Base-by-base conservation (phyloP, 306 rosid genomes). In the Sicyos baderoa region DNA sequence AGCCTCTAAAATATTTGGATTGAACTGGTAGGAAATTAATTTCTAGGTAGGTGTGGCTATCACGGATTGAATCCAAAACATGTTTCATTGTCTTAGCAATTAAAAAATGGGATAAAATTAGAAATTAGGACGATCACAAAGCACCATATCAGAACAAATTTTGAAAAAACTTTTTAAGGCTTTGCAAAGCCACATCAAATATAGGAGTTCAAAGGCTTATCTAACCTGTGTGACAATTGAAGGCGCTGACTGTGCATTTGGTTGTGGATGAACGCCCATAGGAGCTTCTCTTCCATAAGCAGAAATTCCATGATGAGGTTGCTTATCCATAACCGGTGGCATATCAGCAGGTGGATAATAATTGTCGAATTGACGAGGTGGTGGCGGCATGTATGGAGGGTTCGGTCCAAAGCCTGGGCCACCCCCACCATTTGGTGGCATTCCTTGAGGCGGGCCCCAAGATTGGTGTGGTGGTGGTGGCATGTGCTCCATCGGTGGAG, bases 241-340 rank as follows among this genome's bases (percentile, higher is more conserved):
- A 42, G 96, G 89, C 53, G 89, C 86, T 14, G 97, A 73, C 75
- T 86, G 99, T 44, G 88, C 72, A 83, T 85, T 94, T 25, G 97
- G 73, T n/a, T 90, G 18, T 48, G 88, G 65, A 75, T 84, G 97
- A 74, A 73, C 82, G 65, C 95, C 88, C 69, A 84, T 42, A 21
- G 95, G 85, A 76, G 83, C 86, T 69, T 94, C 99, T 74, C 96
- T 86, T 68, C 97, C 96, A 78, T 90, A 94, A 54, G 96, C 91
- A 62, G 97, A 88, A 74, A 94, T 90, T 73, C 99, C 99, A 61
- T 94, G 97, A 80, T 94, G 97, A 67, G 96, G 95, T 74, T 85
- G 99, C 76, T 81, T 90, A 63, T 94, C 96, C 80, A 90, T 80
- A 21, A 93, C 84, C 52, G 92, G 85, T 13, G 91, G 88, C 78